Percentiles rank a stretch among this genome's conserved stretches.
Evolutionary conservation across 495 filamentous ascomycete species (phyloP).

Genomic region (Tuber microsphaerosporum): DNA sequence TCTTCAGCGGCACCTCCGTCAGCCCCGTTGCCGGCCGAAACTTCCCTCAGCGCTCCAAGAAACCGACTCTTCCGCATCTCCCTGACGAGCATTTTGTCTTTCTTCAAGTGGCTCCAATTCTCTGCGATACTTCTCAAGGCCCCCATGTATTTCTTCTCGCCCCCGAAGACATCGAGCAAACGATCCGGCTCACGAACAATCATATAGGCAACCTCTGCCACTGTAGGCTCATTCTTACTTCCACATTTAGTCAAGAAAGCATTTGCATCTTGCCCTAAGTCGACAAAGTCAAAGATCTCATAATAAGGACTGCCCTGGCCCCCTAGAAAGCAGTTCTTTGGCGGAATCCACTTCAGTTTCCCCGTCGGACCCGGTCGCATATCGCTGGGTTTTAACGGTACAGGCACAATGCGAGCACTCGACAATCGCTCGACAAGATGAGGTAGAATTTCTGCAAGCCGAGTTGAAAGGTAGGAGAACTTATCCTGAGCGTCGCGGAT

Average conservation of each 20-base stretch:
- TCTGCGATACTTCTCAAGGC: conserved; percentile 71
- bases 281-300: conserved; percentile 92
- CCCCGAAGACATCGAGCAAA: conserved; percentile 68
- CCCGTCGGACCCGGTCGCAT: conserved; percentile 39
- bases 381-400: conserved; percentile 43
- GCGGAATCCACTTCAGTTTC: conserved; percentile 51
- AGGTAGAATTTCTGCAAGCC: conserved; percentile 63
- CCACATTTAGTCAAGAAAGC: conserved; percentile 78
- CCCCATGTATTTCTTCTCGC: conserved; percentile 74
- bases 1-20: conserved; percentile 36
- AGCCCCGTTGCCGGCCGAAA: conserved; percentile 48
- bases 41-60: conserved; percentile 71
- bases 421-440: conserved; percentile 54
- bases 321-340: conserved; percentile 68
- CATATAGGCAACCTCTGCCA: conserved; percentile 69
- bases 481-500: conserved; percentile 57
- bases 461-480: conserved; percentile 74
- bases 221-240: conserved; percentile 82
- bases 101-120: conserved; percentile 59
- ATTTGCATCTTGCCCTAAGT: conserved; percentile 83
- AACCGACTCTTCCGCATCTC: conserved; percentile 70
- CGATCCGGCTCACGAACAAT: conserved; percentile 70
- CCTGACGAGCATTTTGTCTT: conserved; percentile 66
- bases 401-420: conserved; percentile 63
- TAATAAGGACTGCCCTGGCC: conserved; percentile 65